These are phyloP conservation scores for Seminavis robusta DNA, from an alignment of 108 stramenopile species.

Conservation along the genomic window DNA sequence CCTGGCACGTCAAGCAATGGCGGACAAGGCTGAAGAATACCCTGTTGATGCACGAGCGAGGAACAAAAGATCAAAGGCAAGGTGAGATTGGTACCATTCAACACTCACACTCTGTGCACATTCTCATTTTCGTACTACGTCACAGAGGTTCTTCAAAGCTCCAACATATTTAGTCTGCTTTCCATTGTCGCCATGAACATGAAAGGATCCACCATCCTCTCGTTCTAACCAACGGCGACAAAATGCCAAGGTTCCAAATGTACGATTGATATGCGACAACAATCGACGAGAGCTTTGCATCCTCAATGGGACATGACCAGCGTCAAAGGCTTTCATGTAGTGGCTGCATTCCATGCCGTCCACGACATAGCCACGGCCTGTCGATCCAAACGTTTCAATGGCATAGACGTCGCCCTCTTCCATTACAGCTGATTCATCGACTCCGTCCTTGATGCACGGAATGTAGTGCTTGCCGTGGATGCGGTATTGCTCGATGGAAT, in stretches of 20 bases:
- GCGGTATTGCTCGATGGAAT: conserved; percentile 96
- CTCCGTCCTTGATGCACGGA: conserved; percentile 92
- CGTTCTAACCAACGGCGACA: conserved; percentile 99
- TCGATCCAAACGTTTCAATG: conserved; percentile 98
- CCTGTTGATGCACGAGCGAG: too few species aligned
- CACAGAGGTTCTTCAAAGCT: conserved; percentile 96
- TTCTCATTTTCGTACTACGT: conserved; percentile 54
- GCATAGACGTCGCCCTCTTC: conserved; percentile 99
- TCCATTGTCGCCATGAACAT: conserved; percentile 83
- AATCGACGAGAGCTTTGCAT: conserved; percentile 89
- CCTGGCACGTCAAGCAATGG: conserved; percentile 96
- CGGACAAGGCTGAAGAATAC: conserved; percentile 93
- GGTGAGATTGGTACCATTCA: too few species aligned
- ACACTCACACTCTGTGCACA: too few species aligned
- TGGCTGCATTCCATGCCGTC: conserved; percentile 99
- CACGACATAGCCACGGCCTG: conserved; percentile 94
- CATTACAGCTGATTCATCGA: conserved; percentile 94
- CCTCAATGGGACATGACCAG: conserved; percentile 93
- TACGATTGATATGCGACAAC: conserved; percentile 97
- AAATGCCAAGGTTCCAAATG: conserved; percentile 98
- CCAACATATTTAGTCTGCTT: conserved; percentile 97
- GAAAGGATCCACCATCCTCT: conserved; percentile 88
- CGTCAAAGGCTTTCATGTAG: conserved; percentile 97
- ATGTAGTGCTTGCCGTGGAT: conserved; percentile 98
- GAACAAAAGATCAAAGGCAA: too few species aligned